A percentile compares a stretch with the other conserved stretches of the same genome.
Evolutionary conservation across 164 flowering plant genomes (phyloP).

Genomic region (Magnolia sinica): DNA sequence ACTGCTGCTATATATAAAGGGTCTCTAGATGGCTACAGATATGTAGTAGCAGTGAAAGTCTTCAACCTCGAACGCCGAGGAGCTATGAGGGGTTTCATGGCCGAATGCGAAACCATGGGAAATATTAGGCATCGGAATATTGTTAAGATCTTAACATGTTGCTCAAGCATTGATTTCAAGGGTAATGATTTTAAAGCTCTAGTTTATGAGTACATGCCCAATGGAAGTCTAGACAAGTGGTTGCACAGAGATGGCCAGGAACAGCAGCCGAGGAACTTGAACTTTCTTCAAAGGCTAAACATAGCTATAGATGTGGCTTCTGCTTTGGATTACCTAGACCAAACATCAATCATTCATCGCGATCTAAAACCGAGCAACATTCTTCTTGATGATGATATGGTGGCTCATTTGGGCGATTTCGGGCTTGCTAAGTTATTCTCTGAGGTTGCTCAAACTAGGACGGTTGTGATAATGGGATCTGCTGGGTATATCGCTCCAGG

Average conservation of each 20-base stretch:
- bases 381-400: slow-evolving; percentile 32
- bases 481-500: not conserved
- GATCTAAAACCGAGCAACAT: slow-evolving; percentile 36
- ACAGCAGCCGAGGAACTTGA: not conserved
- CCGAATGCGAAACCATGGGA: not conserved
- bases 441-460: not conserved
- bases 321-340: slow-evolving; percentile 33
- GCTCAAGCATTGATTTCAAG: not conserved
- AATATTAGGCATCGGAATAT: not conserved
- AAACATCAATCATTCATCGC: slow-evolving; percentile 26
- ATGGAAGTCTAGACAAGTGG: not conserved
- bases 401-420: slow-evolving; percentile 34
- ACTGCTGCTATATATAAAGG: not conserved
- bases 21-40: not conserved
- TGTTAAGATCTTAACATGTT: not conserved
- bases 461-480: not conserved
- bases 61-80: not conserved
- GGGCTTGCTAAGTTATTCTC: slow-evolving; percentile 28
- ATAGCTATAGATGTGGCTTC: slow-evolving; percentile 28
- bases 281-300: not conserved
- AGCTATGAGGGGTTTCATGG: not conserved
- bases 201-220: not conserved
- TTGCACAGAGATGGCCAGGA: not conserved
- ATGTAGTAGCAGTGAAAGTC: not conserved
- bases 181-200: not conserved